Base-by-base conservation (phyloP, 176 grass and related monocot species). In the Raddia guianensis region DNA sequence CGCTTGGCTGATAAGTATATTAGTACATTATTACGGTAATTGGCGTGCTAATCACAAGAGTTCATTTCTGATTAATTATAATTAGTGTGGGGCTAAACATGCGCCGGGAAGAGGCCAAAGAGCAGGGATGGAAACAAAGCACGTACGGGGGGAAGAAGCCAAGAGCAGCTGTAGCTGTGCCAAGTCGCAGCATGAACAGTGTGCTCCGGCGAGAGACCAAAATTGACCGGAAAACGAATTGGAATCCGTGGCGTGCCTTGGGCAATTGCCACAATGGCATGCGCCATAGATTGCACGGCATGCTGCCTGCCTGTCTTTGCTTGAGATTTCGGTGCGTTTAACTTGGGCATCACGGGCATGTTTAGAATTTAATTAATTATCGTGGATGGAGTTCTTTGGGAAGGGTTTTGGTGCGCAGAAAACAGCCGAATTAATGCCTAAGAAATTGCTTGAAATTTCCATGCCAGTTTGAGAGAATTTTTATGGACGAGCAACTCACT, bases 211-310 rank as follows among this genome's bases (percentile, higher is more conserved):
- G 4, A 20, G 18, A 72, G 58, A 48, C 66, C 1, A 0, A 57
- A 51, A 63, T 8, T 60, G 59, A 11, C 5, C 2, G 27, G 49
- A 59, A 77, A 83, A 68, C 51, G 33, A 73, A 50, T 27, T 27
- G 27, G 1, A 27, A 78, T 73, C n/a, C 27, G n/a, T 79, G 45
- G 69, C 68, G 86, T 79, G 75, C 80, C 68, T 63, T 83, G 68
- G 50, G 61, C 19, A 55, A 78, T 12, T n/a, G 2, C n/a, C 2
- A 1, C 37, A 61, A 12, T 44, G 74, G 15, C 60, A 67, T 61
- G 74, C 44, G 74, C 51, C 66, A 88, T 60, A 35, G 45, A 52
- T 73, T 67, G 74, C 74, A 83, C 75, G 86, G 12, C 72, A 87
- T 78, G 57, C 79, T 78, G 57, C 79, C 15, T 86, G 49, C 9